Evolutionary conservation across 768 basidiomycete species (phyloP), one percentile per base, ranked within the genome.

Genomic region (Leccinum rimulosum): DNA sequence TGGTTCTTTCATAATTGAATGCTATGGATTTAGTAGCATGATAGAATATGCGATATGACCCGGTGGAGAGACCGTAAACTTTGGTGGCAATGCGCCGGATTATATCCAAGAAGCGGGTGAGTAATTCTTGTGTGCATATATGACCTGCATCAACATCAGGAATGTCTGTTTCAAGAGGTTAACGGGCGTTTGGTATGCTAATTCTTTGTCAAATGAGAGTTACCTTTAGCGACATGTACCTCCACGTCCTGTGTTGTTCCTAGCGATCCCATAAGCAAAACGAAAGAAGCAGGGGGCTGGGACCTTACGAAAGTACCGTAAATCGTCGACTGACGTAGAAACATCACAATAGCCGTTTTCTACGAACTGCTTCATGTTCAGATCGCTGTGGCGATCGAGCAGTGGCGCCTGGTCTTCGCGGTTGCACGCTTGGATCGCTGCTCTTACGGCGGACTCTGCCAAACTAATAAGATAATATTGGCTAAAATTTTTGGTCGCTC

Each of bases 1-100:
- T 78, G 53, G 85, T 88, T 3, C 89, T 91, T 55, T 84, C 83
- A 22, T 91, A 80, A 72, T 98, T 97, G 80, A 98, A 98, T 1
- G 93, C 96, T 56, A 97, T 95, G n/a, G 89, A 74, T 2, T 85
- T 93, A 5, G 78, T 67, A 28, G 17, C 7, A 65, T 98, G 93
- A 70, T 86, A 88, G 73, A 97, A 98, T 11, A 98, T 82, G 65
- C 93, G 91, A 51, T 95, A 67, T 35, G 86, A 87, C 0, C 79
- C 71, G 19, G 84, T 70, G 1, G 90, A 85, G 35, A 97, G 80
- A 61, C 81, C 78, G 71, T 91, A 97, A 5, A 94, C 75, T 19
- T 76, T 67, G 2, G 83, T 3, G 28, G 28, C 79, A 25, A 97
- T 76, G 0, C 84, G 83, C 1, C 73, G 40, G n/a, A 43, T 43